These are phyloP conservation scores for Paecilomyces sp. DNA, from an alignment of 2,329 filamentous ascomycete genomes.

Conservation along the genomic window DNA sequence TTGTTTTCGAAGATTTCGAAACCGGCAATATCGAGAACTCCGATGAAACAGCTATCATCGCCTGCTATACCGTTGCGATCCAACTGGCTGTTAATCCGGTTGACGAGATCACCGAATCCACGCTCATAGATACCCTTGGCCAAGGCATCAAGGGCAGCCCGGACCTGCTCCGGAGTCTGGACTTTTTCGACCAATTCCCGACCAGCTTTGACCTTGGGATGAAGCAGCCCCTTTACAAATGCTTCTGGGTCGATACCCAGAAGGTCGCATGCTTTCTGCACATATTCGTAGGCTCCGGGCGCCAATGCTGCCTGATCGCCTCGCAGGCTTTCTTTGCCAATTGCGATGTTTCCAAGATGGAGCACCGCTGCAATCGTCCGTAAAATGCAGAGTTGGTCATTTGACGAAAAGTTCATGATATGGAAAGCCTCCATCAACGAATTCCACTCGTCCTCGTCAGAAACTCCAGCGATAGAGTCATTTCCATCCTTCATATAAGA, in stretches of 20 bases:
- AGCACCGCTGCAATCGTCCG: constrained; percentile 84
- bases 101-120: constrained; percentile 86
- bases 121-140: constrained; percentile 98
- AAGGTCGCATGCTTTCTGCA: constrained; percentile 71
- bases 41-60: constrained; percentile 93
- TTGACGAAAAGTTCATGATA: constrained; percentile 85
- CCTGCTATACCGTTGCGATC: constrained; percentile 75
- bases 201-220: constrained; percentile 90
- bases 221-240: constrained; percentile 81
- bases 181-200: constrained; percentile 98
- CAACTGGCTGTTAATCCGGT: constrained; percentile 83
- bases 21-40: constrained; percentile 95
- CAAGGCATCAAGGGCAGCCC: constrained; percentile 79
- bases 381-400: constrained; percentile 76
- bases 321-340: constrained; percentile 82
- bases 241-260: constrained; percentile 77
- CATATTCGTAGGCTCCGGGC: constrained; percentile 65
- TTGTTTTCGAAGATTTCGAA: constrained; percentile 99
- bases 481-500: constrained; percentile 88
- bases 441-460: constrained; percentile 86
- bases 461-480: constrained; percentile 83
- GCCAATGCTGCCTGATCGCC: constrained; percentile 83
- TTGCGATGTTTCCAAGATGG: constrained; percentile 84
- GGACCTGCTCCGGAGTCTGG: constrained; percentile 93
- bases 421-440: constrained; percentile 84